Evolutionary conservation across 768 basidiomycete genomes (phyloP).

Genomic region (Psilocybe cyanescens): DNA sequence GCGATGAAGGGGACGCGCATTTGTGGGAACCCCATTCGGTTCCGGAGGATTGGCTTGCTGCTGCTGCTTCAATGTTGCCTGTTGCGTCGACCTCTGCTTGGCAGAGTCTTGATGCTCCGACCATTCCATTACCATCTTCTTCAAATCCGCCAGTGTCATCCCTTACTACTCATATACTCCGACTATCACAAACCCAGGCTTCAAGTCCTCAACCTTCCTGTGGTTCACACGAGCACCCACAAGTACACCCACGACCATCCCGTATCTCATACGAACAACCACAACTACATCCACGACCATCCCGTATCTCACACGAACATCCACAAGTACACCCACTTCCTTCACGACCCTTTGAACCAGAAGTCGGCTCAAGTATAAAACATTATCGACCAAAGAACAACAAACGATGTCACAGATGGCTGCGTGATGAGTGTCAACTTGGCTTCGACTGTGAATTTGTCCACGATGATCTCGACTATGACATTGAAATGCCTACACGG

Average conservation of each 20-base stretch:
- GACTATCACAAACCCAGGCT: not conserved
- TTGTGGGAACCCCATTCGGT: slow-evolving; percentile 1
- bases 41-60: not conserved
- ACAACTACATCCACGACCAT: too few species aligned
- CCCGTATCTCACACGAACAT: too few species aligned
- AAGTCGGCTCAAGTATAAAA: not conserved
- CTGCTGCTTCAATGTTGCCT: too few species aligned
- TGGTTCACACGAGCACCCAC: too few species aligned
- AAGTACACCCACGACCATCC: too few species aligned
- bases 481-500: not conserved
- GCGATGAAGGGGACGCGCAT: not conserved
- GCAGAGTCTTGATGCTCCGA: too few species aligned
- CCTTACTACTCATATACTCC: too few species aligned
- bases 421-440: slow-evolving; percentile 2
- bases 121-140: too few species aligned
- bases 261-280: too few species aligned
- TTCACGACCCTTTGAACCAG: not conserved
- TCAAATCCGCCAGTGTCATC: too few species aligned
- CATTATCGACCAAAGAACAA: slow-evolving; percentile 8
- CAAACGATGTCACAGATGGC: slow-evolving; percentile 7
- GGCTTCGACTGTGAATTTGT: slow-evolving; percentile 8
- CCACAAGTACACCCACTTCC: not conserved
- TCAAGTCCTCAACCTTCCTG: not conserved
- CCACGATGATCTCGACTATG: slow-evolving; percentile 7
- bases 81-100: too few species aligned